Percentiles rank a stretch among this genome's conserved stretches.
Evolutionary conservation across 1,284 basidiomycete species (phyloP).

Genomic region (Sphagnurus paluster): DNA sequence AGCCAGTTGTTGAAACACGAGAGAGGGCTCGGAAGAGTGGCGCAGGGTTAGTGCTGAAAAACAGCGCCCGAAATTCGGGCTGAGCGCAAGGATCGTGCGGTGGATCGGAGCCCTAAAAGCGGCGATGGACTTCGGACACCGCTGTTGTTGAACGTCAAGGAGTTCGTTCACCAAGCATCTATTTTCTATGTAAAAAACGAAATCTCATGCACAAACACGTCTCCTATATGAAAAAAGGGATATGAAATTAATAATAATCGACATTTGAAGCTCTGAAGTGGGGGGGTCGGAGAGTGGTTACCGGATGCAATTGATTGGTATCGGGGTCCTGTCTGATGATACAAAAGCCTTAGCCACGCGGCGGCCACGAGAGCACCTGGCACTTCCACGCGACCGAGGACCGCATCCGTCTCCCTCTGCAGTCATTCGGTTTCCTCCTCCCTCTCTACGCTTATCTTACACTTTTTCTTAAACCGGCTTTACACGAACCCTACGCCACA

Average conservation of each 20-base stretch:
- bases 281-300: conserved; percentile 15
- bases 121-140: conserved; percentile 14
- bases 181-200: too few species aligned
- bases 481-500: background rate
- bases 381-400: conserved; percentile 39
- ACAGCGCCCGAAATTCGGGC: background rate
- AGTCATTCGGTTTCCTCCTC: conserved; percentile 15
- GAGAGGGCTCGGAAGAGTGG: too few species aligned
- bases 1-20: too few species aligned
- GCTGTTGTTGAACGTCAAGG: too few species aligned
- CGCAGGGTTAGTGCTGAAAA: too few species aligned
- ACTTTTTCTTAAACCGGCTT: background rate
- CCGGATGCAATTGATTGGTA: conserved; percentile 15
- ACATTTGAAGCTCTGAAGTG: background rate
- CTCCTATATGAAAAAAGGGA: too few species aligned
- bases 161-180: too few species aligned
- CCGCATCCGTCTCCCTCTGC: conserved; percentile 20
- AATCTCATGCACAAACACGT: too few species aligned
- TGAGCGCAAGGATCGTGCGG: background rate
- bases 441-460: background rate
- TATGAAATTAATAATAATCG: too few species aligned
- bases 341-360: conserved; percentile 39
- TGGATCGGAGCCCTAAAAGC: conserved; percentile 15
- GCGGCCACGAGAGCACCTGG: conserved; percentile 39
- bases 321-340: conserved; percentile 23